Percentiles rank a stretch among this genome's conserved stretches.
These are phyloP conservation scores for Penicillium parvum DNA, from an alignment of 495 filamentous ascomycete species.

Conservation along the genomic window DNA sequence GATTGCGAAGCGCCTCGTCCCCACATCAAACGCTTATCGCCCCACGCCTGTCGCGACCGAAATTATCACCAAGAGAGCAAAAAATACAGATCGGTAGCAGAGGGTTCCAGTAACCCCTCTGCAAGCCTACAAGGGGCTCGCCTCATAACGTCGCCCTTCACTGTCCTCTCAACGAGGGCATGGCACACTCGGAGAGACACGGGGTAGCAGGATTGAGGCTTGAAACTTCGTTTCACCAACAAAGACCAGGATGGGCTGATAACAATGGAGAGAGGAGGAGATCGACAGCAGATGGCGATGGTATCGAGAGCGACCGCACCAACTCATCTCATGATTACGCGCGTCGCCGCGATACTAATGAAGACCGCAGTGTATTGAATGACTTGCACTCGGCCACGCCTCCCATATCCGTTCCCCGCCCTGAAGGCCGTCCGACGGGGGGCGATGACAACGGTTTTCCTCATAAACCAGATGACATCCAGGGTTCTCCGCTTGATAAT, in stretches of 20 bases:
- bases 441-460: slow-evolving; percentile 30
- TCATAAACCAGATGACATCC: slow-evolving; percentile 41
- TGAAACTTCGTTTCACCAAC: slow-evolving; percentile 38
- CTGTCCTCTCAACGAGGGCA: slow-evolving; percentile 30
- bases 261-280: slow-evolving; percentile 21
- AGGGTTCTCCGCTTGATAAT: slow-evolving; percentile 38
- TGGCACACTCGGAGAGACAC: slow-evolving; percentile 39
- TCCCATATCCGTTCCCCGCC: slow-evolving; percentile 45
- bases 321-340: slow-evolving; percentile 40
- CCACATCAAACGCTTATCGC: slow-evolving; percentile 21
- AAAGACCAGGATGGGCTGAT: slow-evolving; percentile 23
- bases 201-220: slow-evolving; percentile 39
- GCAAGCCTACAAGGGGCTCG: slow-evolving; percentile 18
- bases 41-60: slow-evolving; percentile 16
- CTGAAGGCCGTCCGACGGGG: slow-evolving; percentile 26
- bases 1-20: slow-evolving; percentile 9
- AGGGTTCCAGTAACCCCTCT: slow-evolving; percentile 24
- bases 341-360: slow-evolving; percentile 43
- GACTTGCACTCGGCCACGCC: slow-evolving; percentile 44
- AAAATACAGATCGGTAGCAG: slow-evolving; percentile 9
- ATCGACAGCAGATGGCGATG: slow-evolving; percentile 32
- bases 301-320: slow-evolving; percentile 44
- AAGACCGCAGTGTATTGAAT: slow-evolving; percentile 42
- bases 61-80: slow-evolving; percentile 5
- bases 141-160: slow-evolving; percentile 9